Base-by-base conservation (phyloP, 2,329 filamentous ascomycete genomes). In the Xylaria arbuscula region DNA sequence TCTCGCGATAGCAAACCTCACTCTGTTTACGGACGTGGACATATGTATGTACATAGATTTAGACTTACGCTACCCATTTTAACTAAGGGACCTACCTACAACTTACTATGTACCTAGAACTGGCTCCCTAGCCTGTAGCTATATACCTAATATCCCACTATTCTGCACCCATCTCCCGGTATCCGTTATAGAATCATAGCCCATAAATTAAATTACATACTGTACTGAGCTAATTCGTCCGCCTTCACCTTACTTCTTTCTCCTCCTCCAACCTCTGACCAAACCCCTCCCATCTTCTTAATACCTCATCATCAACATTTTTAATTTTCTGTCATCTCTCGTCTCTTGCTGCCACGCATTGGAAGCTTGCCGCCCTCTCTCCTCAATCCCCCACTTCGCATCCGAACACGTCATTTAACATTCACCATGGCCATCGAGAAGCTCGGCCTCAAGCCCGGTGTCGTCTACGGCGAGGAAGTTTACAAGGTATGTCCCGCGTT, bases 391-490 rank as follows among this genome's bases (percentile, higher is more conserved):
- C 58, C 24, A 64, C 28, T 19, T 24, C 53, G 51, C 36, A 45
- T 59, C 53, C 38, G 36, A 54, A 59, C 24, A 59, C 34, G 42
- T 17, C 48, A 66, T 62, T 42, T 19, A 53, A 19, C 45, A 48
- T 40, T 19, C 19, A 17, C 42, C 66, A 70, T 42, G 28, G 28
- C 28, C 48, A 72, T 73, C 70, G 70, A 71, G 42, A 71, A 67
- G 57, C 65, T 68, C 47, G 70, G 69, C 65, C 72, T 76, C 45
- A 76, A 76, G 73, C 67, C 72, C 61, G 74, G 74, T 65, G 74
- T 76, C 69, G 72, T 75, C 69, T 73, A 75, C 72, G 74, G 74
- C 62, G 74, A 76, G 62, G 74, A 76, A 38, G 74, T 76, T 64
- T 70, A 68, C 68, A 72, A 70, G 65, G 70, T 72, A 55, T 7